phyloP scores from a whole-genome alignment of 2,329 filamentous ascomycete species.

The Venturia oleaginea region DNA sequence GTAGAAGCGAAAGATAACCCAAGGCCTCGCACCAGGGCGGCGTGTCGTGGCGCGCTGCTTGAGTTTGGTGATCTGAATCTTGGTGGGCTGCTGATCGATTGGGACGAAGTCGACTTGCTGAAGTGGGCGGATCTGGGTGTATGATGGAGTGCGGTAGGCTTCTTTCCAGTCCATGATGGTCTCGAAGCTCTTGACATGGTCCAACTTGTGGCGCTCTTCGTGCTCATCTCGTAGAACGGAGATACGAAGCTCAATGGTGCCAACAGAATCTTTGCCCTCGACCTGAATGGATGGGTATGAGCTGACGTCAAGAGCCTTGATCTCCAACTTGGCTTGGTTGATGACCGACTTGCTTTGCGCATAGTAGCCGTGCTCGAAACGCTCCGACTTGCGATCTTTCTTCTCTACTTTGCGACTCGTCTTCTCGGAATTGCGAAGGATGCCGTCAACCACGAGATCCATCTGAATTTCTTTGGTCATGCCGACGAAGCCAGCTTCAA shows the following conservation, averaged over 20 bases:
- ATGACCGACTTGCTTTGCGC: constrained; percentile 1
- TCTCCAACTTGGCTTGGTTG: constrained; percentile 12
- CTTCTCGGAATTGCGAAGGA: constrained; percentile 21
- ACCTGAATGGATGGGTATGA: constrained; percentile 9
- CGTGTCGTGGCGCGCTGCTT: constrained; percentile 16
- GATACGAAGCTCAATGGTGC: constrained; percentile 26
- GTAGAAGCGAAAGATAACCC: constrained; percentile 34
- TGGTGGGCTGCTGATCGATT: constrained; percentile 17
- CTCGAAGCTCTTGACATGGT: constrained; percentile 17
- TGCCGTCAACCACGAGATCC: constrained; percentile 31
- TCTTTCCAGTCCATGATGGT: constrained; percentile 6
- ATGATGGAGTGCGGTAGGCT: constrained; percentile 11
- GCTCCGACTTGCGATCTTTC: constrained; percentile 15
- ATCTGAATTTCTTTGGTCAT: constrained; percentile 23
- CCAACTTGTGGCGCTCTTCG: constrained; percentile 16
- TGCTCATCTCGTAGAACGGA: constrained; percentile 21
- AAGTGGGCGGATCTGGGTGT: constrained; percentile 19
- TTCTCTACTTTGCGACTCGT: constrained; percentile 4
- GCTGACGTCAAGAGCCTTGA: constrained; percentile 9
- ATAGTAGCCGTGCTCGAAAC: constrained; percentile 6
- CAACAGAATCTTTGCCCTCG: constrained; percentile 19
- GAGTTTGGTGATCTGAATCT: constrained; percentile 11
- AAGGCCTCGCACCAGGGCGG: constrained; percentile 28
- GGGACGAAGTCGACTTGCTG: constrained; percentile 20
- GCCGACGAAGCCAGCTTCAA: constrained; percentile 26